These are phyloP conservation scores for Alternaria conjuncta DNA, from an alignment of 2,329 filamentous ascomycete genomes.

Conservation along the genomic window DNA sequence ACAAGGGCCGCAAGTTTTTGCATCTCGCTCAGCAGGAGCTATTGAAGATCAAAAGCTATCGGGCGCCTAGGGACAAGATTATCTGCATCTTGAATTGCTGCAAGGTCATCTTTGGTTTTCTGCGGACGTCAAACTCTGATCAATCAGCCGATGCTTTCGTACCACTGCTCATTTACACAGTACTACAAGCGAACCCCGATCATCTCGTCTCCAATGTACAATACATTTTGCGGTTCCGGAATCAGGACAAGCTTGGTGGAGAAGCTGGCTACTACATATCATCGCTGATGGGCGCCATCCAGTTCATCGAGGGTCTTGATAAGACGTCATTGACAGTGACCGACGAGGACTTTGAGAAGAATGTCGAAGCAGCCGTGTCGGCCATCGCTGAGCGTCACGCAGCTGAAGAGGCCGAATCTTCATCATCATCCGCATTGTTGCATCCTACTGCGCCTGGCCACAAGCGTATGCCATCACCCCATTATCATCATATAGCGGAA, in stretches of 20 bases:
- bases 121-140: conserved; percentile 91
- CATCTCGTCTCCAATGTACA: conserved; percentile 97
- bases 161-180: conserved; percentile 91
- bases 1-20: conserved; percentile 87
- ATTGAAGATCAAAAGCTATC: conserved; percentile 93
- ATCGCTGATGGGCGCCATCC: conserved; percentile 92
- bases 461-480: conserved; percentile 52
- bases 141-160: conserved; percentile 94
- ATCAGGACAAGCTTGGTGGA: conserved; percentile 96
- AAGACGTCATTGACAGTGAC: conserved; percentile 90
- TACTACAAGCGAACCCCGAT: conserved; percentile 91
- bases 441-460: conserved; percentile 35
- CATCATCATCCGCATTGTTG: conserved; percentile 21
- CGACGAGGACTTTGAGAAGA: conserved; percentile 92
- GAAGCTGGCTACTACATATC: conserved; percentile 98
- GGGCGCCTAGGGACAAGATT: conserved; percentile 96
- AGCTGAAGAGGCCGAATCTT: conserved; percentile 45
- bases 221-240: conserved; percentile 95
- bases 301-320: conserved; percentile 96
- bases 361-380: conserved; percentile 95
- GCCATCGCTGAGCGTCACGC: conserved; percentile 90
- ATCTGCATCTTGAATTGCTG: conserved; percentile 98
- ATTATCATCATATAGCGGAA: conserved; percentile 52
- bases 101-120: conserved; percentile 96
- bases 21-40: conserved; percentile 91